phyloP scores from a whole-genome alignment of 306 rosid genomes.

The Bauhinia variegata region DNA sequence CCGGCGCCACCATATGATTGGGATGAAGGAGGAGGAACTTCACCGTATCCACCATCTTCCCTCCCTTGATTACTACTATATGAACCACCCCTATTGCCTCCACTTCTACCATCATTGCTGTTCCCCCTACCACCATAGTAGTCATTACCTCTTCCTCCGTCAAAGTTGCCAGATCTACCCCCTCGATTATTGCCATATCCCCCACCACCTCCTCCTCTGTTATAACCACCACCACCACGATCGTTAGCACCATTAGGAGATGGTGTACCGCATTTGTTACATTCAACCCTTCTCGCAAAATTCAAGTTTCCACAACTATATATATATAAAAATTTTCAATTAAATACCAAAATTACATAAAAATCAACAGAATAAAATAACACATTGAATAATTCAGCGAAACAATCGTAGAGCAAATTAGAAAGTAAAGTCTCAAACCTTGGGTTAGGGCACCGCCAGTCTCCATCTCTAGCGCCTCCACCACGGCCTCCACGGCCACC shows the following conservation, averaged over 20 bases:
- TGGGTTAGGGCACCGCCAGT: conserved; percentile 94
- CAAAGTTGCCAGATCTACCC: conserved; percentile 58
- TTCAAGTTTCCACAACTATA: conserved; percentile 95
- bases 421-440: conserved; percentile 44
- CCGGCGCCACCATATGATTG: conserved; percentile 67
- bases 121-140: conserved; percentile 44
- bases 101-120: conserved; percentile 56
- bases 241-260: conserved; percentile 67
- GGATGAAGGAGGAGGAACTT: conserved; percentile 65
- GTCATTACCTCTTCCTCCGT: conserved; percentile 65
- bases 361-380: conserved; percentile 22
- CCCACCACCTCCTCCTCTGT: conserved; percentile 58
- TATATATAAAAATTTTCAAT: conserved; percentile 31
- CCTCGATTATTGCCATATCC: conserved; percentile 55
- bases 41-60: conserved; percentile 77
- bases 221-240: conserved; percentile 46
- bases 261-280: conserved; percentile 96
- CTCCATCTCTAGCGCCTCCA: conserved; percentile 95
- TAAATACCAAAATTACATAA: conserved; percentile 21
- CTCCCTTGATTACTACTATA: conserved; percentile 72
- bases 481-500: conserved; percentile 71
- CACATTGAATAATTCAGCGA: background rate
- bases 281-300: conserved; percentile 93
- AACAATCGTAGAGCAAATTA: background rate
- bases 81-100: conserved; percentile 70